Conservation (phyloP, 345 rosid genomes). For the Eucalyptus pauciflora region DNA sequence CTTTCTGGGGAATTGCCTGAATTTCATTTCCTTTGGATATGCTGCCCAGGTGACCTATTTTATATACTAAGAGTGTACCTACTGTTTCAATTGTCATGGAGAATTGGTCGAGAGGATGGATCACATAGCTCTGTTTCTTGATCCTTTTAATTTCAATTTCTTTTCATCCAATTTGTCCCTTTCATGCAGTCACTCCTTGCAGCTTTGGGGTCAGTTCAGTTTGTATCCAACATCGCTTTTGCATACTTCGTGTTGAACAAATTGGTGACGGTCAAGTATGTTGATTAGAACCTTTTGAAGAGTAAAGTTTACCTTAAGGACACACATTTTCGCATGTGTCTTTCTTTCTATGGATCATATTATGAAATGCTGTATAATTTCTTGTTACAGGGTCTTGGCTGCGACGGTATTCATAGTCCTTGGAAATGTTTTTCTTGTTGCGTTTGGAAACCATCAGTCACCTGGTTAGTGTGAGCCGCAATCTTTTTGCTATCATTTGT, state of each 20-base stretch:
- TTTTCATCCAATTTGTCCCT: not conserved
- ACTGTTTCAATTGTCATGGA: not conserved
- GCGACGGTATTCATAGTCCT: conserved; percentile 95
- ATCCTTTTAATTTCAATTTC: not conserved
- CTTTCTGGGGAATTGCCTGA: conserved; percentile 89
- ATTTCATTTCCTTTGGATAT: conserved; percentile 97
- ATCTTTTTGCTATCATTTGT: not conserved
- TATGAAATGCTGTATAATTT: not conserved
- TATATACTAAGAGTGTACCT: not conserved
- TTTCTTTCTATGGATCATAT: not conserved
- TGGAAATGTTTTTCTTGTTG: conserved; percentile 90
- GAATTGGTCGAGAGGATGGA: not conserved
- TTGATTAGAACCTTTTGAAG: conserved; percentile 4
- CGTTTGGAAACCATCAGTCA: conserved; percentile 97
- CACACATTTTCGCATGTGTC: not conserved
- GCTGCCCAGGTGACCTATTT: conserved; percentile 83
- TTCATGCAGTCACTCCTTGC: conserved; percentile 91
- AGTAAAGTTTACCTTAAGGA: not conserved
- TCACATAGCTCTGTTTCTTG: not conserved
- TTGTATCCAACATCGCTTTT: conserved; percentile 93
- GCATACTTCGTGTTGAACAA: conserved; percentile 83
- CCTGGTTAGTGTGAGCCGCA: conserved; percentile 45
- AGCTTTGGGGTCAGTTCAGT: conserved; percentile 96
- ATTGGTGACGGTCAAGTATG: conserved; percentile 93
- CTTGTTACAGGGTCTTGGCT: conserved; percentile 52